phyloP scores from a whole-genome alignment of 371 early-diverging fungal species.

The Mucor ambiguus region DNA sequence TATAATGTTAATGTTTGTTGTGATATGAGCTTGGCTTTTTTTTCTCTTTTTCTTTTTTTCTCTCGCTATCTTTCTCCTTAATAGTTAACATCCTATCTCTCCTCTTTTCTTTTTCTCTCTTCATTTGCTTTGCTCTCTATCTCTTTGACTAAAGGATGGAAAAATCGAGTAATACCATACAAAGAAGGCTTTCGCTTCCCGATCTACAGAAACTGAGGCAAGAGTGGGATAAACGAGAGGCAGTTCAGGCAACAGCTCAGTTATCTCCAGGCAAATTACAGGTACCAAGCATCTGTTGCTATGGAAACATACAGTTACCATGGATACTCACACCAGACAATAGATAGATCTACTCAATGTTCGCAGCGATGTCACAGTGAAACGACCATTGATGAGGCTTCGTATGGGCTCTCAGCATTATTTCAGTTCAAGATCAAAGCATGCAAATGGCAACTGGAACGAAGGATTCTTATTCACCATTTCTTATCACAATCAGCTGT shows the following conservation, averaged over 20 bases:
- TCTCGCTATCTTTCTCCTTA: slow-evolving; percentile 5
- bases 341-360: slow-evolving; percentile 54
- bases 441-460: slow-evolving; percentile 48
- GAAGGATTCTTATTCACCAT: slow-evolving; percentile 31
- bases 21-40: not conserved
- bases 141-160: slow-evolving; percentile 3
- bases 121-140: slow-evolving; percentile 7
- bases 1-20: not conserved
- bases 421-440: slow-evolving; percentile 37
- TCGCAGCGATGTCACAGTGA: slow-evolving; percentile 36
- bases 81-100: not conserved
- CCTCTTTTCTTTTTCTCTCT: not conserved
- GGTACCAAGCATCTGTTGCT: slow-evolving; percentile 17
- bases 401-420: slow-evolving; percentile 51
- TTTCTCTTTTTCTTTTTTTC: not conserved
- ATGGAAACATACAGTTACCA: not conserved
- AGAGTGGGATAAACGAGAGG: slow-evolving; percentile 39
- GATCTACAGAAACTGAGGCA: slow-evolving; percentile 34
- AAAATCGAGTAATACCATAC: not conserved
- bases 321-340: not conserved
- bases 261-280: slow-evolving; percentile 34
- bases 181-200: slow-evolving; percentile 39
- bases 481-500: slow-evolving; percentile 10
- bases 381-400: slow-evolving; percentile 45
- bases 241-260: slow-evolving; percentile 24